phyloP scores from a whole-genome alignment of 306 rosid species.

The Pachyrhizus erosus region DNA sequence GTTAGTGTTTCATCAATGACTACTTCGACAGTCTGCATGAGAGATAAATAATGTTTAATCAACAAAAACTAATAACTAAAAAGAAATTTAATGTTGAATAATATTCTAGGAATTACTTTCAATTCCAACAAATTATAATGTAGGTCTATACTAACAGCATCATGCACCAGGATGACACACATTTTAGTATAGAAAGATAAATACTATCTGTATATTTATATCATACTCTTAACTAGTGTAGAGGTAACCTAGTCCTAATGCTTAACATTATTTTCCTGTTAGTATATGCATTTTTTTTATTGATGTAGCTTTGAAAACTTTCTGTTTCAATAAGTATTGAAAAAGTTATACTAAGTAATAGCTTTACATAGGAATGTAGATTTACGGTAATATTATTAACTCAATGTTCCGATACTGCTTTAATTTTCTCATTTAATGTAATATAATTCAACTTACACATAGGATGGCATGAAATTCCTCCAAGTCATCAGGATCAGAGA shows the following conservation, averaged over 20 bases:
- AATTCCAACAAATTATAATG: not conserved
- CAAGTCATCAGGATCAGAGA: constrained; percentile 81
- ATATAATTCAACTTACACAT: constrained; percentile 68
- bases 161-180: too few species aligned
- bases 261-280: not conserved
- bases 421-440: not conserved
- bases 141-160: not conserved
- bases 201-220: not conserved
- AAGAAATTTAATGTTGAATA: not conserved
- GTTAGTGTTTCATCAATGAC: constrained; percentile 80
- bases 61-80: not conserved
- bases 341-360: not conserved
- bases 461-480: constrained; percentile 88
- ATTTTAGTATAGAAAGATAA: not conserved
- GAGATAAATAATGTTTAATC: constrained; percentile 26
- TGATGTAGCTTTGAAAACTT: not conserved
- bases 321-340: not conserved
- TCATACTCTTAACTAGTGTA: not conserved
- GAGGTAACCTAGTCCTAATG: not conserved
- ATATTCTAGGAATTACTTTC: not conserved
- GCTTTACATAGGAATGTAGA: not conserved
- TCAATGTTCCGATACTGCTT: not conserved
- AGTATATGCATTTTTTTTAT: not conserved
- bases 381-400: not conserved
- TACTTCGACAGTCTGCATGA: constrained; percentile 85